Evolutionary conservation across 2,329 filamentous ascomycete genomes (phyloP), one percentile per base, ranked within the genome.

Genomic region (Rhynchosporium graminicola): DNA sequence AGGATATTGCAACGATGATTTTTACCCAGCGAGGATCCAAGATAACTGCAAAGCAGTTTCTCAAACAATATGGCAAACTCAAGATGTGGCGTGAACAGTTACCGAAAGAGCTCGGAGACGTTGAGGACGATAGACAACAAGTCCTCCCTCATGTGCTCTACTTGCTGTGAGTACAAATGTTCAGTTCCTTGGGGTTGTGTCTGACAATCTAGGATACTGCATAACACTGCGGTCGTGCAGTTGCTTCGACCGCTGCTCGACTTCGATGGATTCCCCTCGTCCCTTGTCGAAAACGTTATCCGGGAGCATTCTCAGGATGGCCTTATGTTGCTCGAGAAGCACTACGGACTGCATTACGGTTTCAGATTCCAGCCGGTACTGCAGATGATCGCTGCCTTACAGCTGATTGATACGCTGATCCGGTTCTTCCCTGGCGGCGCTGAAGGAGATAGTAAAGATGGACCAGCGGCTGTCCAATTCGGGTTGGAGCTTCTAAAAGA

Each of bases 301-400:
- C 71, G 74, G 69, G 61, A 66, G 12, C 68, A 74, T 63, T 73
- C 73, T 3, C 72, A 74, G 59, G 57, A 69, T 28, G 74, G 73
- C 2, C 59, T 76, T 13, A 65, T 65, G 46, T 67, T 76, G n/a
- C 65, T 75, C 9, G 67, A 71, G 9, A 65, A 67, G 20, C 63
- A 69, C 48, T 76, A 74, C 65, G 62, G 64, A 9, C 61, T 61
- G 5, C 65, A 68, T 10, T 75, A 72, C 59, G 69, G 68, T 1
- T 72, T 69, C 58, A 68, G 68, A 28, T 75, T 74, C 59, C 73
- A 75, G 47, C 69, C 72, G 2, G 70, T 72, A 1, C 60, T 74
- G 15, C 74, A 76, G 57, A 72, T 74, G 63, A 74, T 75, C 63
- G 65, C 69, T 28, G 20, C 72, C 36, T 66, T 76, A 3, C 72